A percentile compares a stretch with the other conserved stretches of the same genome.
These are phyloP conservation scores for Marchantia polymorpha DNA, from an alignment of 225 moss, liverwort and hornwort genomes.

Conservation along the genomic window DNA sequence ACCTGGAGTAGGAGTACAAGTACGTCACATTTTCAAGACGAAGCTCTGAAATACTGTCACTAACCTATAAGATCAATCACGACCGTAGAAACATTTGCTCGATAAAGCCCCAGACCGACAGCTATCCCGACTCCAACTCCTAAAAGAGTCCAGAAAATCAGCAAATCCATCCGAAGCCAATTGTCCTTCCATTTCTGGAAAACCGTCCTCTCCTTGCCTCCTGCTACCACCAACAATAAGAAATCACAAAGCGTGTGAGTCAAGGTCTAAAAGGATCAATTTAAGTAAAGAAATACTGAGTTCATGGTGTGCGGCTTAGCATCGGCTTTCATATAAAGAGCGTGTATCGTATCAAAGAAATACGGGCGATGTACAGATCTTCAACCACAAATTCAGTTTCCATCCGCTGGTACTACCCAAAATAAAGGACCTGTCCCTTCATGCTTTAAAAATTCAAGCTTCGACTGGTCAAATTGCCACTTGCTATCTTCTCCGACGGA, in stretches of 20 bases:
- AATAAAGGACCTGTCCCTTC: too few relatives aligned
- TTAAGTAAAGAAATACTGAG: not conserved
- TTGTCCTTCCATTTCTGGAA: constrained; percentile 23
- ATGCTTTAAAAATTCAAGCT: too few relatives aligned
- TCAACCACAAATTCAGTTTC: too few relatives aligned
- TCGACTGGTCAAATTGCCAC: too few relatives aligned
- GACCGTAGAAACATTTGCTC: constrained; percentile 35
- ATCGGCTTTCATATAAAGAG: too few relatives aligned
- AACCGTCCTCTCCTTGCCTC: constrained; percentile 8
- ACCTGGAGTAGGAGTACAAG: not conserved
- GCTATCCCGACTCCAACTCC: constrained; percentile 57
- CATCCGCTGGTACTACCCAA: too few relatives aligned
- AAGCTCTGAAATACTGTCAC: not conserved
- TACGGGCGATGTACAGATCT: too few relatives aligned
- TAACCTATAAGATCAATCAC: constrained; percentile 59
- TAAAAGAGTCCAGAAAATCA: constrained; percentile 79
- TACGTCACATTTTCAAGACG: too few relatives aligned
- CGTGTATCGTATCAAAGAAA: too few relatives aligned
- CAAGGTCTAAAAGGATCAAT: not conserved
- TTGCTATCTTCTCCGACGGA: too few relatives aligned
- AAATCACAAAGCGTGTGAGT: not conserved
- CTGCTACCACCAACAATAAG: not conserved
- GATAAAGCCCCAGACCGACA: constrained; percentile 62
- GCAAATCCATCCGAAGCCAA: constrained; percentile 68
- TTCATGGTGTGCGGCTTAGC: not conserved